Conservation (phyloP, 345 rosid genomes). For the Arabidopsis suecica region DNA sequence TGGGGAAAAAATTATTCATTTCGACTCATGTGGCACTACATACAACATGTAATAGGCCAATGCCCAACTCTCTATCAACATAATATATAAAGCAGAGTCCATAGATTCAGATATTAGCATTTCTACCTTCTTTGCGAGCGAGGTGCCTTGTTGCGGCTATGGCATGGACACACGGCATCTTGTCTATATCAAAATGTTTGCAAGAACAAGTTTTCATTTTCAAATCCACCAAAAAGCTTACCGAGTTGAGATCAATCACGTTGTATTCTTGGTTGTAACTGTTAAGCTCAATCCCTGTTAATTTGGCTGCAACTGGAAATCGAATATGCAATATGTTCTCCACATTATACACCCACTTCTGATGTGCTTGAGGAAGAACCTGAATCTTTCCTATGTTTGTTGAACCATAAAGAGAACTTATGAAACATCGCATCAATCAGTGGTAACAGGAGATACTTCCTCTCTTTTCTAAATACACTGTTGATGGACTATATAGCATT, state of each 20-base stretch:
- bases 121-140: too few species aligned
- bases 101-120: too few species aligned
- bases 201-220: too few species aligned
- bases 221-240: too few species aligned
- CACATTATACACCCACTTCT: neutral
- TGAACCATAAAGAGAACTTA: neutral
- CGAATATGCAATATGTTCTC: neutral
- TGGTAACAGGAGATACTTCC: neutral
- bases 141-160: too few species aligned
- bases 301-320: neutral
- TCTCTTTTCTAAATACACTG: neutral
- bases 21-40: too few species aligned
- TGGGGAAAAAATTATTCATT: too few species aligned
- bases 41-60: too few species aligned
- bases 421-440: neutral
- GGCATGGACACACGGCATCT: too few species aligned
- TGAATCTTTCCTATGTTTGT: neutral
- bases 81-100: too few species aligned
- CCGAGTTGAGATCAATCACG: neutral
- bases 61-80: too few species aligned
- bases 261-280: neutral
- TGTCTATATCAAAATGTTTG: too few species aligned
- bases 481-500: neutral
- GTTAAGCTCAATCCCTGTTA: neutral
- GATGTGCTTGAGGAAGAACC: neutral